phyloP scores from a whole-genome alignment of 495 filamentous ascomycete species.

The Glutinoglossum americanum region DNA sequence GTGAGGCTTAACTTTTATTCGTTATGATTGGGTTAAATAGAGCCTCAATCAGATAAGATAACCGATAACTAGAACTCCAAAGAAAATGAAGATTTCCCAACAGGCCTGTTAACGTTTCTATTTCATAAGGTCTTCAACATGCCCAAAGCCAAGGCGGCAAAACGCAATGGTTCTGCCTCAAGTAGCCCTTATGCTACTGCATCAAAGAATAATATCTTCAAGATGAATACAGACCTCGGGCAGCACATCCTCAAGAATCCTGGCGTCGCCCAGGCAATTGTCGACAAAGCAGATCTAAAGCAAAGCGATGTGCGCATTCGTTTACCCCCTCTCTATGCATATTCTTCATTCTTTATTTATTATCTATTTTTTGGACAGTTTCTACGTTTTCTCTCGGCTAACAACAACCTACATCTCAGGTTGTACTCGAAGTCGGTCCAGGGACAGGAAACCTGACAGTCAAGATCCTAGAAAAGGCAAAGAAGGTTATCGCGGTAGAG shows the following conservation, averaged over 20 bases:
- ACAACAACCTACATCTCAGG: constrained; percentile 15
- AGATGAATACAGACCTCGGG: constrained; percentile 62
- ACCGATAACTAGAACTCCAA: no score
- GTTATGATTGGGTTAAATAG: background rate
- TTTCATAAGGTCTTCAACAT: constrained; percentile 15
- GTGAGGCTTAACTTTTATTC: no score
- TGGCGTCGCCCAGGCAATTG: constrained; percentile 72
- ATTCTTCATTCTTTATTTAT: background rate
- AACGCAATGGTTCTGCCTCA: constrained; percentile 32
- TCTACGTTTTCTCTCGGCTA: background rate
- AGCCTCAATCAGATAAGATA: background rate
- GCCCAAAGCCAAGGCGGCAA: constrained; percentile 38
- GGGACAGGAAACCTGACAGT: constrained; percentile 80
- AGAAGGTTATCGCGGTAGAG: constrained; percentile 76
- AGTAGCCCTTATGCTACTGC: constrained; percentile 33
- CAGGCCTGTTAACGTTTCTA: background rate
- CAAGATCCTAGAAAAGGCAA: constrained; percentile 67
- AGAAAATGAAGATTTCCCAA: background rate
- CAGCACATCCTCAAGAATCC: constrained; percentile 96
- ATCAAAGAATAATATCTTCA: constrained; percentile 64
- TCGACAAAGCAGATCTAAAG: constrained; percentile 72
- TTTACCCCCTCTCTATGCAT: no score
- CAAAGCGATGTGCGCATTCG: constrained; percentile 50
- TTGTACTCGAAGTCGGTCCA: constrained; percentile 53
- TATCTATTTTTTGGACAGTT: no score